Conservation (phyloP, 2,329 filamentous ascomycete genomes). For the Colletotrichum sp. region DNA sequence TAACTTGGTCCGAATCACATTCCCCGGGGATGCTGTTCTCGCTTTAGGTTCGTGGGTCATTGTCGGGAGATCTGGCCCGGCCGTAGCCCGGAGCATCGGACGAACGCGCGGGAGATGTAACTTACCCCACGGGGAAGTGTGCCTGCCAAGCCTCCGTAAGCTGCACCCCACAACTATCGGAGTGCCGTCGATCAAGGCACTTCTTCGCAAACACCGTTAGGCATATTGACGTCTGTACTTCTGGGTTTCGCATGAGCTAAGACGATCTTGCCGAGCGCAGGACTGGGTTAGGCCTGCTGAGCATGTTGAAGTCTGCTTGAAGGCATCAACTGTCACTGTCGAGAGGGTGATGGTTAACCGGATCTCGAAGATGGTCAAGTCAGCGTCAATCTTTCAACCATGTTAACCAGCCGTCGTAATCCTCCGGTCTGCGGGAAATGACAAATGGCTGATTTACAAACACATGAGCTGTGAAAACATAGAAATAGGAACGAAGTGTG, state of each 20-base stretch:
- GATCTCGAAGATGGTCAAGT: too few relatives aligned
- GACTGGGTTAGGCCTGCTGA: neutral
- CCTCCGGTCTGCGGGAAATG: accelerated
- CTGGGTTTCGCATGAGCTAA: accelerated
- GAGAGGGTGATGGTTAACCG: too few relatives aligned
- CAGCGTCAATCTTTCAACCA: too few relatives aligned
- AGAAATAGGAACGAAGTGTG: too few relatives aligned
- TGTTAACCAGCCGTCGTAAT: accelerated
- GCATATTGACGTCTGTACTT: too few relatives aligned
- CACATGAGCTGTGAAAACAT: too few relatives aligned
- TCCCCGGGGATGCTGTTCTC: neutral
- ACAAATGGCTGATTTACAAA: too few relatives aligned
- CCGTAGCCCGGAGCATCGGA: neutral
- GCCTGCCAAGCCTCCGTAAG: neutral
- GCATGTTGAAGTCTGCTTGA: too few relatives aligned
- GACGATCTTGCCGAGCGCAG: too few relatives aligned
- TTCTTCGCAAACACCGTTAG: neutral
- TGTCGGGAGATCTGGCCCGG: neutral
- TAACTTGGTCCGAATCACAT: neutral
- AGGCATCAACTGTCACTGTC: too few relatives aligned
- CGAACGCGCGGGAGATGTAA: neutral
- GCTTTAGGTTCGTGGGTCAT: neutral
- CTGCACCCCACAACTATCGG: neutral
- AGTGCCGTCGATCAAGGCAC: accelerated
- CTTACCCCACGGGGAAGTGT: neutral